Evolutionary conservation across 495 filamentous ascomycete species (phyloP), one percentile per base, ranked within the genome.

Genomic region (Podospora comata): DNA sequence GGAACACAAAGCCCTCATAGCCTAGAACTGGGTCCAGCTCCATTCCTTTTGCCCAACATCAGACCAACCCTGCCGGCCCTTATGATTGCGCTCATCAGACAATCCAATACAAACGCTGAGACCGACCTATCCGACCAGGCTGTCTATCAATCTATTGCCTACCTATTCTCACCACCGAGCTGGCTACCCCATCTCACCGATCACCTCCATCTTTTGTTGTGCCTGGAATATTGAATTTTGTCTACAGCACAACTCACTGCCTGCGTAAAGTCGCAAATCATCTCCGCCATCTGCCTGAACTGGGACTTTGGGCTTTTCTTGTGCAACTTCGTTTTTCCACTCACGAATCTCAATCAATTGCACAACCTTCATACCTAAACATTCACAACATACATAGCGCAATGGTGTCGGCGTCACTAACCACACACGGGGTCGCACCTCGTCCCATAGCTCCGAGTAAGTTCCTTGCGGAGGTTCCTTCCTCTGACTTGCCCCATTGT

Each of bases 401-500:
- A 11, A 63, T 63, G 61, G 30, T 19, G 61, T 44, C 30, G 32
- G n/a, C 28, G 32, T 63, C 61, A 39, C 28, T 63, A 63, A 63
- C 61, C 16, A n/a, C 61, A 16, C 61, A 28, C 30, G 34, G 30
- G 61, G 61, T 48, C 32, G 61, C 32, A 28, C 61, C 32, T 32
- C 28, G 61, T 18, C 20, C 30, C 61, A 63, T 63, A 39, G 27
- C 30, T 32, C 61, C 34, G 61, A 63, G 61, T 63, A 63, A 63
- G 61, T 63, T 32, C 30, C 61, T 30, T 63, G 61, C 61, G 30
- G 32, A 15, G 19, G 61, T 32, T 18, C 30, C 28, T 62, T 7
- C 60, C 60, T 44, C 23, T 26, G 20, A n/a, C 19, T 30, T 60
- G 58, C n/a, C 26, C 19, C 19, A 27, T 27, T 27, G 19, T 48